These are phyloP conservation scores for Phytophthora sp. DNA, from an alignment of 352 stramenopile genomes.

Conservation along the genomic window DNA sequence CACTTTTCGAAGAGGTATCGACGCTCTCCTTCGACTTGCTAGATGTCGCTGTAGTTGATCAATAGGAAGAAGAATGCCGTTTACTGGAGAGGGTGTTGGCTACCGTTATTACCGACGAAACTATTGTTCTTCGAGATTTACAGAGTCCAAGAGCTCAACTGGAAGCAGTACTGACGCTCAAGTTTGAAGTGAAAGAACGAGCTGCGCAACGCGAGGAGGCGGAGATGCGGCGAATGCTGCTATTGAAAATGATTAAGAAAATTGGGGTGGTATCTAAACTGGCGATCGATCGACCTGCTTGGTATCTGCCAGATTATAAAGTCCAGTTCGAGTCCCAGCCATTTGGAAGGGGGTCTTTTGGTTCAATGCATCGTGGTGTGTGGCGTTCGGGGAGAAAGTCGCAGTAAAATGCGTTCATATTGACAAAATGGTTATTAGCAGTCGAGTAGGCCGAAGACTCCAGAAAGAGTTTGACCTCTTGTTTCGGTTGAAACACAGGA, in stretches of 20 bases:
- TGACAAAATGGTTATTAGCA: not conserved
- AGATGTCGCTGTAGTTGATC: constrained; percentile 8
- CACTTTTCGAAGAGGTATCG: constrained; percentile 23
- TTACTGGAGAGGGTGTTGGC: not conserved
- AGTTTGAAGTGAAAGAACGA: constrained; percentile 12
- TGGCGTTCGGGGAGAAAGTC: not conserved
- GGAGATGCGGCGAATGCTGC: not conserved
- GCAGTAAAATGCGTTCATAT: not conserved
- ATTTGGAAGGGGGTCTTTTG: not conserved
- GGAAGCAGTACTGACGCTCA: constrained; percentile 20
- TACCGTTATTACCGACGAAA: not conserved
- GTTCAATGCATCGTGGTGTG: not conserved
- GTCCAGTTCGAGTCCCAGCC: not conserved
- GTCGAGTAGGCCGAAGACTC: not conserved
- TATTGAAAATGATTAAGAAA: not conserved
- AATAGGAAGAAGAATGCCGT: constrained; percentile 10
- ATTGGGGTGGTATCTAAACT: not conserved
- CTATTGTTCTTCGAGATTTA: constrained; percentile 10
- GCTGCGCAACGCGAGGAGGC: not conserved
- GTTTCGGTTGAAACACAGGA: not conserved
- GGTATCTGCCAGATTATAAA: not conserved
- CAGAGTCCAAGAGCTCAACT: constrained; percentile 1
- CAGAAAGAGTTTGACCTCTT: not conserved
- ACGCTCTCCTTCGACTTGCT: constrained; percentile 7
- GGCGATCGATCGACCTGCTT: not conserved